Evolutionary conservation across 1,284 basidiomycete species (phyloP).

Genomic region (Coniferiporia weirii): DNA sequence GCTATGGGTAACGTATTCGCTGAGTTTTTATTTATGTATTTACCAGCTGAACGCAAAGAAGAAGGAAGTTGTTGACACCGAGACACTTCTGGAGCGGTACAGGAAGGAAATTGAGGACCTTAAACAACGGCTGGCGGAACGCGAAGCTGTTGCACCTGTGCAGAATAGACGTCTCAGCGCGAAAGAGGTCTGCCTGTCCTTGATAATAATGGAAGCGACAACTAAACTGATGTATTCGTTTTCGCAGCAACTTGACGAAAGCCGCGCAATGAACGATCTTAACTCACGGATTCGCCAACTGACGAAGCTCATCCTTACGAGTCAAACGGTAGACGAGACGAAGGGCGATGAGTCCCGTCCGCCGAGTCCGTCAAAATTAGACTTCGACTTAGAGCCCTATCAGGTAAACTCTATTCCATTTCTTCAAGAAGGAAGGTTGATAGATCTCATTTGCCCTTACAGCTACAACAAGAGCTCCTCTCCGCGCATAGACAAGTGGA

Average conservation of each 20-base stretch:
- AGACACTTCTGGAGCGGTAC: constrained; percentile 88
- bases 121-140: constrained; percentile 59
- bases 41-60: constrained; percentile 76
- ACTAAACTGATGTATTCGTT: constrained; percentile 1
- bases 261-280: constrained; percentile 74
- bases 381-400: constrained; percentile 82
- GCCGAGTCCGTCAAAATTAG: constrained; percentile 74
- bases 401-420: constrained; percentile 43
- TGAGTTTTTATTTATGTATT: too few relatives aligned
- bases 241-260: constrained; percentile 67
- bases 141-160: constrained; percentile 47
- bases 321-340: constrained; percentile 68
- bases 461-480: constrained; percentile 85
- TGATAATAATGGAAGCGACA: background rate
- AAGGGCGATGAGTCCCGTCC: constrained; percentile 67
- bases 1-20: too few relatives aligned
- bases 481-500: constrained; percentile 69
- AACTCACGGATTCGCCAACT: constrained; percentile 79
- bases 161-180: constrained; percentile 58
- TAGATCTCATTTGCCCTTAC: constrained; percentile 3
- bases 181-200: constrained; percentile 47
- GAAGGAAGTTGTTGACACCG: constrained; percentile 91
- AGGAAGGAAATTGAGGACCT: constrained; percentile 87
- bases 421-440: background rate
- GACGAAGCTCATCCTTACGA: constrained; percentile 83